phyloP scores from a whole-genome alignment of 257 asterid species.

The Nicotiana otophora region DNA sequence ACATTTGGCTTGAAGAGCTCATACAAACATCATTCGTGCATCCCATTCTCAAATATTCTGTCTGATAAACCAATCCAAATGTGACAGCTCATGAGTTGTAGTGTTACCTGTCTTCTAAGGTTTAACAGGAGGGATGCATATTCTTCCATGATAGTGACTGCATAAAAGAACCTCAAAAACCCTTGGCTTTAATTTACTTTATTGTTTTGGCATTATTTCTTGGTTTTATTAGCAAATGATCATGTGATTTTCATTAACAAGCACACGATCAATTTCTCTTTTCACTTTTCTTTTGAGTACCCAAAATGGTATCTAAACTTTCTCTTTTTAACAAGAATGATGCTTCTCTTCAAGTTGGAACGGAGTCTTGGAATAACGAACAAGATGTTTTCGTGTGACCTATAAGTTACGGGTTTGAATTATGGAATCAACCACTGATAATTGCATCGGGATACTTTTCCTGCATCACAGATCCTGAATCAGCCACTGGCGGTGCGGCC shows the following conservation, averaged over 20 bases:
- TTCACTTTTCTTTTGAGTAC: constrained; percentile 12
- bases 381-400: too few relatives aligned
- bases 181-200: constrained; percentile 28
- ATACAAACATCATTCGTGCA: constrained; percentile 41
- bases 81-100: constrained; percentile 29
- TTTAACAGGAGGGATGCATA: constrained; percentile 27
- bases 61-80: constrained; percentile 29
- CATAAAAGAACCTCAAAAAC: constrained; percentile 5
- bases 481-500: rapidly evolving
- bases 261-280: constrained; percentile 35
- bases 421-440: too few relatives aligned
- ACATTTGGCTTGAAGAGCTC: background rate
- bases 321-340: background rate
- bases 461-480: too few relatives aligned
- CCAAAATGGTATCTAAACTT: background rate
- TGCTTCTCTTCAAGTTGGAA: too few relatives aligned
- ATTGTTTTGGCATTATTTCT: constrained; percentile 11
- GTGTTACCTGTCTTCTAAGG: constrained; percentile 32
- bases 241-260: constrained; percentile 43
- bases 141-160: constrained; percentile 45
- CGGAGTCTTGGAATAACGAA: too few relatives aligned
- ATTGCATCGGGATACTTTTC: rapidly evolving
- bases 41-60: constrained; percentile 37
- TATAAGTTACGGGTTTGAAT: too few relatives aligned
- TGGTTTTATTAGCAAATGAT: constrained; percentile 19